These are phyloP conservation scores for Pythium aristosporum DNA, from an alignment of 352 stramenopile species.

Conservation along the genomic window DNA sequence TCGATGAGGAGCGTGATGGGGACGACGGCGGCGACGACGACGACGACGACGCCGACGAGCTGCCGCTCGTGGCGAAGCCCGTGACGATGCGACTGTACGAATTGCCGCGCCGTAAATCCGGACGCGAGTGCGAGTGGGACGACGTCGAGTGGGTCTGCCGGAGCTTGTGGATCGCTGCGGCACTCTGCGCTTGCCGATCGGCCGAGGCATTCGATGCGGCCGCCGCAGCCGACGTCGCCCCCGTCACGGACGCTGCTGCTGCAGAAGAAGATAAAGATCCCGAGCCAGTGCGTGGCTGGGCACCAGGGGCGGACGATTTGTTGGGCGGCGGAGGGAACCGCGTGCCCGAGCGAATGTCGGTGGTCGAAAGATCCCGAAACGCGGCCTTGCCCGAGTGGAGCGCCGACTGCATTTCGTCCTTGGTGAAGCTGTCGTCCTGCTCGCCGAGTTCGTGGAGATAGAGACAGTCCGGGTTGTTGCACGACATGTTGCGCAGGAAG, in stretches of 20 bases:
- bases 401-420: conserved; percentile 91
- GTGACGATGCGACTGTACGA: conserved; percentile 25
- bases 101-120: conserved; percentile 14
- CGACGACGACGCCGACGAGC: conserved; percentile 10
- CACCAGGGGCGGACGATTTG: too few species aligned
- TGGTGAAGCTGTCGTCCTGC: conserved; percentile 93
- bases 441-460: conserved; percentile 93
- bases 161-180: conserved; percentile 67
- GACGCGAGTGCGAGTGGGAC: neutral
- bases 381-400: conserved; percentile 73
- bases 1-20: neutral
- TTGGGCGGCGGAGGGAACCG: conserved; percentile 44
- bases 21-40: conserved; percentile 7
- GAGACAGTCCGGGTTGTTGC: conserved; percentile 93
- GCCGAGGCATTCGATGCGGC: conserved; percentile 12
- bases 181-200: conserved; percentile 74
- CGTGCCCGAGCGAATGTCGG: conserved; percentile 54
- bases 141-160: conserved; percentile 27
- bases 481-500: conserved; percentile 89
- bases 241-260: neutral
- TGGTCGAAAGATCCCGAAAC: conserved; percentile 50
- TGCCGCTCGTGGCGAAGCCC: conserved; percentile 18
- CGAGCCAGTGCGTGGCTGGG: neutral
- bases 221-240: neutral
- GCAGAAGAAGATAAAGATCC: conserved; percentile 11